Conservation (phyloP, 441 rosid species). For the Viola pubescens region DNA sequence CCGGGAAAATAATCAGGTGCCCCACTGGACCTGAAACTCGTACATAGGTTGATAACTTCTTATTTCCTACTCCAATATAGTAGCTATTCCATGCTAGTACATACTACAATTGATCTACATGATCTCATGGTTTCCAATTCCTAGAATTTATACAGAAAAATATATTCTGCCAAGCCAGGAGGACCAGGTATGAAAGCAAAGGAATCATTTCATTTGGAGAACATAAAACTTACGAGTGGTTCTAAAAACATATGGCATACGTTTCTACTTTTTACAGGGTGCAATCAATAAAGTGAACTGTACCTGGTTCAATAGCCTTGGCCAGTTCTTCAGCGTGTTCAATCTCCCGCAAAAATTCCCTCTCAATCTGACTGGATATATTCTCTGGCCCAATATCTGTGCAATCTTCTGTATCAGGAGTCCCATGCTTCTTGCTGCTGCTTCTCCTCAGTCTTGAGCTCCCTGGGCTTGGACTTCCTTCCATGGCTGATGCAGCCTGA, state of each 20-base stretch:
- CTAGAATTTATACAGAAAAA: not conserved
- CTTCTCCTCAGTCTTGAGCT: constrained; percentile 36
- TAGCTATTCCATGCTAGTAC: too few species aligned
- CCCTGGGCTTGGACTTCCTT: constrained; percentile 69
- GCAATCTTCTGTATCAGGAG: constrained; percentile 34
- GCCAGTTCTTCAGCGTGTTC: constrained; percentile 84
- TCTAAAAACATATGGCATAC: not conserved
- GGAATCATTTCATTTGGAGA: not conserved
- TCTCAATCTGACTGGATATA: constrained; percentile 55
- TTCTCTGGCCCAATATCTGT: constrained; percentile 36
- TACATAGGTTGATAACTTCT: too few species aligned
- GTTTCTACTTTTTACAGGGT: not conserved
- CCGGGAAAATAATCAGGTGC: too few species aligned
- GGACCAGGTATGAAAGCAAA: not conserved
- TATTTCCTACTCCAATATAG: too few species aligned
- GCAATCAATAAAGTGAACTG: constrained; percentile 6
- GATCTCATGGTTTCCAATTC: too few species aligned
- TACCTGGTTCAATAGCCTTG: constrained; percentile 69
- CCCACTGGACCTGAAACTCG: too few species aligned
- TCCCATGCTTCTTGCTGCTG: constrained; percentile 41
- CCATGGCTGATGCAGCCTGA: constrained; percentile 79
- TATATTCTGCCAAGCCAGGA: not conserved
- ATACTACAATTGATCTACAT: too few species aligned
- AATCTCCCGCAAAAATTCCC: constrained; percentile 69
- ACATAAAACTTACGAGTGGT: not conserved